Evolutionary conservation across 1,284 basidiomycete genomes (phyloP), one percentile per base, ranked within the genome.

Genomic region (Ustilago vetiveriae): DNA sequence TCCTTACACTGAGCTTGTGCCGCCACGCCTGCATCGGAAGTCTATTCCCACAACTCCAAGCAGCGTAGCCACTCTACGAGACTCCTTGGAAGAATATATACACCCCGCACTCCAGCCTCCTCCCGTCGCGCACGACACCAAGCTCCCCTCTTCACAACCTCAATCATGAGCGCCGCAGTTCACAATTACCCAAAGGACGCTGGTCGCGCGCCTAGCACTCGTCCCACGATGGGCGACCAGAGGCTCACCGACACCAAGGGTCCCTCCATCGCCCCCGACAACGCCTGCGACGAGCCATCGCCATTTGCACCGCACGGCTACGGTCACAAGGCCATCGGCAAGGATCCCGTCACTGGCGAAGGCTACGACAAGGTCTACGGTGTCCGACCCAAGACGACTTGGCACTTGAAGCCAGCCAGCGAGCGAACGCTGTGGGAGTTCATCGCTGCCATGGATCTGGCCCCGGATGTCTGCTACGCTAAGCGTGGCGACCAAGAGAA

Each of bases 311-410:
- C 74, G 9, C 47, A 52, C 22, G 75, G 75, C n/a, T 69, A 46
- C 32, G 75, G 75, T 40, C 50, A 71, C 29, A 75, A 66, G 46
- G 75, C 75, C 36, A 76, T 76, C 54, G 66, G 52, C 24, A 74
- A 54, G 49, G 72, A 75, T 38, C 49, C 65, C 11, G 52, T 46
- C 37, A 69, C 62, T 6, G 75, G 73, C 35, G 39, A 74, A 23
- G 70, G 63, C 2, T 74, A 59, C 42, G 76, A 78, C 69, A 75
- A 76, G 51, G 76, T 78, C 6, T 78, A 78, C 42, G 76, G 76
- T 51, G 69, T 76, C 11, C 52, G 76, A 26, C 76, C 76, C 45
- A 78, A 78, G 64, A 78, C 76, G 14, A 75, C 75, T 9, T 75
- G 76, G 76, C 76, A 76, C 35, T 50, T 78, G 35, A 78, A 78